Evolutionary conservation across 2,329 filamentous ascomycete genomes (phyloP).

Genomic region (Harringtonia aguacate): DNA sequence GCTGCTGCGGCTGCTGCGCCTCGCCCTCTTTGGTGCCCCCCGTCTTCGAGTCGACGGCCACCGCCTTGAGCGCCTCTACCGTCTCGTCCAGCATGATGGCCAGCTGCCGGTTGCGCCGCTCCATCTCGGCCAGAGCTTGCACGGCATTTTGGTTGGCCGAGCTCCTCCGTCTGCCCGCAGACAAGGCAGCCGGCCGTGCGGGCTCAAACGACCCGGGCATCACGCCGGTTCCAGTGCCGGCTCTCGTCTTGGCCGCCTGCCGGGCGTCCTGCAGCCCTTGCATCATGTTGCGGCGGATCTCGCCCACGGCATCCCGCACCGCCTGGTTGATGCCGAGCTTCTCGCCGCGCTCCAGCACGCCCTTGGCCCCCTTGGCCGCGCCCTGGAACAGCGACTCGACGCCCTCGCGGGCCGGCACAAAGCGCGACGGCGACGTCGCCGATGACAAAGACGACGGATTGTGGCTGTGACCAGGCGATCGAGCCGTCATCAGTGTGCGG

Average conservation of each 20-base stretch:
- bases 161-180: neutral
- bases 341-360: constrained; percentile 62
- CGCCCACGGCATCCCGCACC: constrained; percentile 69
- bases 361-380: constrained; percentile 65
- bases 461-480: constrained; percentile 25
- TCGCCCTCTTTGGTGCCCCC: constrained; percentile 18
- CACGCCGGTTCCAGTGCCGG: neutral
- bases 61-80: constrained; percentile 49
- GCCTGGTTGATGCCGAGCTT: constrained; percentile 72
- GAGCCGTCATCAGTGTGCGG: constrained; percentile 25
- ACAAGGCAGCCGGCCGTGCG: neutral
- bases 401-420: constrained; percentile 42
- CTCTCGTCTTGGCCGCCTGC: constrained; percentile 25
- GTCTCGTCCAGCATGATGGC: constrained; percentile 59
- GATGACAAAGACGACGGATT: too few relatives aligned
- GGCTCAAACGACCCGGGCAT: neutral
- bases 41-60: constrained; percentile 38
- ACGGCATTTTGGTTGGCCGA: constrained; percentile 1
- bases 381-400: constrained; percentile 66
- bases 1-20: neutral
- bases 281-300: constrained; percentile 67
- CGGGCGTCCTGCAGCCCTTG: constrained; percentile 52
- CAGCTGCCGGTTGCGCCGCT: constrained; percentile 56
- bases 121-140: constrained; percentile 14
- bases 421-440: constrained; percentile 28